A percentile compares a stretch with the other conserved stretches of the same genome.
Evolutionary conservation across 305 asterid species (phyloP).

Genomic region (Fraxinus xanthoxyloides): DNA sequence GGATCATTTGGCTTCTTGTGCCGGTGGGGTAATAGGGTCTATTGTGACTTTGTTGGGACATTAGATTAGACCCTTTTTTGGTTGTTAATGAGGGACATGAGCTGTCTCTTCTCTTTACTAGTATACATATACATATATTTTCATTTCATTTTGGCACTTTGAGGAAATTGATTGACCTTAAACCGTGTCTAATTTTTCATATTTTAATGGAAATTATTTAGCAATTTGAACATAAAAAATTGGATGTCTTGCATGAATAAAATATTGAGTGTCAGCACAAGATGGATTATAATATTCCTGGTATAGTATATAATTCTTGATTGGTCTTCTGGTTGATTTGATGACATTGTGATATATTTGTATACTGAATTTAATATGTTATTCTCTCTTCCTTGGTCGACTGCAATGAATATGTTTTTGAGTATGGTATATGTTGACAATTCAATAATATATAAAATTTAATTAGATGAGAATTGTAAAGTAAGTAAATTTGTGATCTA

Average conservation of each 20-base stretch:
- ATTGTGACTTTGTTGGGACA: slow-evolving; percentile 45
- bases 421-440: not conserved
- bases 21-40: slow-evolving; percentile 42
- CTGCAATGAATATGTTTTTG: not conserved
- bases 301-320: slow-evolving; percentile 22
- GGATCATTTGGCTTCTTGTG: slow-evolving; percentile 45
- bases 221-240: slow-evolving; percentile 32
- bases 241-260: slow-evolving; percentile 56
- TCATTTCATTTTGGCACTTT: not conserved
- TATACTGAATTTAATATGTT: not conserved
- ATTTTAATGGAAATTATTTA: slow-evolving; percentile 25
- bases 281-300: slow-evolving; percentile 9
- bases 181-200: not conserved
- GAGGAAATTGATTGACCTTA: not conserved
- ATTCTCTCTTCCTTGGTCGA: not conserved
- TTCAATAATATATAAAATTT: too few species aligned
- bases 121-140: not conserved
- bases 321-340: not conserved
- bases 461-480: not conserved
- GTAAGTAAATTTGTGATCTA: not conserved
- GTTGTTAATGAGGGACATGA: slow-evolving; percentile 27
- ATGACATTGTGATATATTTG: not conserved
- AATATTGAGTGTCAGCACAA: slow-evolving; percentile 49
- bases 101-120: slow-evolving; percentile 34
- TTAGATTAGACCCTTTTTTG: slow-evolving; percentile 19